These are phyloP conservation scores for Aristolochia californica DNA, from an alignment of 164 flowering plant genomes.

Conservation along the genomic window DNA sequence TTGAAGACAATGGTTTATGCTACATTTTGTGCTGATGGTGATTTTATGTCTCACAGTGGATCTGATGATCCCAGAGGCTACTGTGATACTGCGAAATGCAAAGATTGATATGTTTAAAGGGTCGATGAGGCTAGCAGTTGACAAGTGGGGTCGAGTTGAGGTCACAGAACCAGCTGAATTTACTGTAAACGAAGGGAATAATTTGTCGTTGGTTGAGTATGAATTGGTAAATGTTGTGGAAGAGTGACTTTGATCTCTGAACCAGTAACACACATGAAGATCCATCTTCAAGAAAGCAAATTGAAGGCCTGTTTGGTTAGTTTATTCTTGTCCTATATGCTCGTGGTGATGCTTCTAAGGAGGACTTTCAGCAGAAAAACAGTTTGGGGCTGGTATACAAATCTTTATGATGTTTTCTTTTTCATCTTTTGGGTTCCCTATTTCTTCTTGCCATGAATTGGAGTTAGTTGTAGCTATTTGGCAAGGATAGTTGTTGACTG, in stretches of 20 bases:
- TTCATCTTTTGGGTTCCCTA: not conserved
- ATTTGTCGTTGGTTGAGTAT: constrained; percentile 35
- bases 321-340: constrained; percentile 1
- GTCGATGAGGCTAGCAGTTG: constrained; percentile 38
- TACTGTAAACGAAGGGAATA: constrained; percentile 34
- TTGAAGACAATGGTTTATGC: not conserved
- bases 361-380: constrained; percentile 2
- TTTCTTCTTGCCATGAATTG: constrained; percentile 7
- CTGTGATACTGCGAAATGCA: constrained; percentile 35
- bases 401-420: not conserved
- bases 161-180: constrained; percentile 33
- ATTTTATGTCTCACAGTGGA: constrained; percentile 23
- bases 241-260: constrained; percentile 8
- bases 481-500: constrained; percentile 1
- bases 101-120: constrained; percentile 47
- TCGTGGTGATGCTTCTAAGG: not conserved
- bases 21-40: not conserved
- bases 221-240: constrained; percentile 35
- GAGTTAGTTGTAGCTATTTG: not conserved
- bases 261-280: not conserved
- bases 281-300: not conserved
- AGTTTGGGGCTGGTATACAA: constrained; percentile 6
- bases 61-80: constrained; percentile 30
- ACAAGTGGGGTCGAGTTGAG: constrained; percentile 42
- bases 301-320: not conserved